phyloP scores from a whole-genome alignment of 108 stramenopile genomes.

The Fragilariopsis cylindrus region DNA sequence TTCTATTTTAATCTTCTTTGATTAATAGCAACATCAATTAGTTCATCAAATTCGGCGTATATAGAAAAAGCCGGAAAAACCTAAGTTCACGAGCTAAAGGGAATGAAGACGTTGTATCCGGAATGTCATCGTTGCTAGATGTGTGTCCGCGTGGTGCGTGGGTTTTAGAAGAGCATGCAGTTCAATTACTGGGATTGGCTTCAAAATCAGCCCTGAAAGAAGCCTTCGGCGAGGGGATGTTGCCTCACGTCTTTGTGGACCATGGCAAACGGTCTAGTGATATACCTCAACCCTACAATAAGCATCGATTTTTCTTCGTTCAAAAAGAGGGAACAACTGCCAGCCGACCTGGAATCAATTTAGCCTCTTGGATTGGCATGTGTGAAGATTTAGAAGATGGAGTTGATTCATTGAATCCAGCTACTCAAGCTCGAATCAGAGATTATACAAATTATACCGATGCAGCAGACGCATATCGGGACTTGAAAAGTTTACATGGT shows the following conservation, averaged over 20 bases:
- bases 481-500: conserved; percentile 10
- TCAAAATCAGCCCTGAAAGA: conserved; percentile 23
- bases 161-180: conserved; percentile 36
- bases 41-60: no score
- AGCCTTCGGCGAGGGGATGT: conserved; percentile 24
- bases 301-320: conserved; percentile 30
- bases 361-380: conserved; percentile 26
- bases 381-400: conserved; percentile 19
- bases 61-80: no score
- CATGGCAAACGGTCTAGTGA: conserved; percentile 25
- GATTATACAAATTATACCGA: conserved; percentile 16
- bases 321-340: conserved; percentile 22
- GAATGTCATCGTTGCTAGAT: conserved; percentile 17
- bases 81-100: neutral
- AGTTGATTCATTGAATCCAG: conserved; percentile 10
- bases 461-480: conserved; percentile 16
- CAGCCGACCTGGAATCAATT: conserved; percentile 5
- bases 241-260: conserved; percentile 35
- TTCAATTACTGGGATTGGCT: conserved; percentile 26
- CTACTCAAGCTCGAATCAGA: conserved; percentile 8
- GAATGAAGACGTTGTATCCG: conserved; percentile 7
- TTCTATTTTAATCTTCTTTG: neutral
- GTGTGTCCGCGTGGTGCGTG: conserved; percentile 35
- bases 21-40: neutral
- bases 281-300: conserved; percentile 25